Base-by-base conservation (phyloP, 164 flowering plant genomes). In the Annona squamosa region DNA sequence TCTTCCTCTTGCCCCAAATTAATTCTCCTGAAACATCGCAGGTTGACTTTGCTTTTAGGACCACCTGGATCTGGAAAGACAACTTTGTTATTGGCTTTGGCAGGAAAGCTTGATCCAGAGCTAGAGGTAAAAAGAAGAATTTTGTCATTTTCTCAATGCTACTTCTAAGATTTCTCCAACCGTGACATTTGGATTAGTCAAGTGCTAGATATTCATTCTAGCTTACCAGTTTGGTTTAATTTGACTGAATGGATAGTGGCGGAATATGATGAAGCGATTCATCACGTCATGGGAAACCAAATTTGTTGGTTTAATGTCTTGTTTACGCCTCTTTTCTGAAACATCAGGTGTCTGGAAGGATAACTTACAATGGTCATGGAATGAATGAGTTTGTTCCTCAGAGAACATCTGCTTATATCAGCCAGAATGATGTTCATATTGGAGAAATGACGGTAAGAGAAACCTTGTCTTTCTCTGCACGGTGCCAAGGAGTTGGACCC, bases 321-420 rank as follows among this genome's bases (percentile, higher is more conserved):
- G 10, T 52, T 9, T 42, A 43, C 10, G 45, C n/a, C 13, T 41
- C 48, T 71, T 46, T 17, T 73, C 59, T 65, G 18, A 26, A 46
- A 61, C 37, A 19, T 46, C 72, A 87, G 93, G 77, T 79, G 57
- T 83, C 87, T 1, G 91, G 91, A 17, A 82, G 62, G 48, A 84
- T 89, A 16, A 89, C 86, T 71, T 89, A 87, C 79, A 89, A 89
- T 79, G 93, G 93, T 17, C 90, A 87, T 77, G 82, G 77, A 41
- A 78, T 88, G 86, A 46, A 89, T 59, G 93, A 89, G 76, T 89
- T 89, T 81, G 87, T 88, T 16, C 91, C 91, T 13, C 87, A 86
- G 76, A 82, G 89, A 76, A 82, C 90, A 1, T 81, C 90, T 18
- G 88, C 92, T 18, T 89, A 89, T 71, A 86, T 89, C 52, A 84